A percentile compares a stretch with the other conserved stretches of the same genome.
These are phyloP conservation scores for Lenwebbia sp. DNA, from an alignment of 345 rosid genomes.

Conservation along the genomic window DNA sequence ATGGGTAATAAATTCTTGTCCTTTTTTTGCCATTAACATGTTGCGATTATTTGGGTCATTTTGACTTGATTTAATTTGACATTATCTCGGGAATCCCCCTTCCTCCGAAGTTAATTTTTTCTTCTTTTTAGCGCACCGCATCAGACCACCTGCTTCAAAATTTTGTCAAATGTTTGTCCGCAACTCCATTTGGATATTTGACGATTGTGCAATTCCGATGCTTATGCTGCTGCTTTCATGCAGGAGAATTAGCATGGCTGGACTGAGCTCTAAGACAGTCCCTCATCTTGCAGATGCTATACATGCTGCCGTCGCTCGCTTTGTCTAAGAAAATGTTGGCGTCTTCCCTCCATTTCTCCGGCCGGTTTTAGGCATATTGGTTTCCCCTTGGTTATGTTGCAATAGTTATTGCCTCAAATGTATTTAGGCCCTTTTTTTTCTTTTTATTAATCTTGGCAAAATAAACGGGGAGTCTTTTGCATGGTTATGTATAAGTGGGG, in stretches of 20 bases:
- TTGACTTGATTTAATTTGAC: neutral
- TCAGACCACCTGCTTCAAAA: neutral
- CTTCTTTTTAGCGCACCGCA: neutral
- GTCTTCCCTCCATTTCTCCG: neutral
- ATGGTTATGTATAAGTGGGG: neutral
- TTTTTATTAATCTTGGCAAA: neutral
- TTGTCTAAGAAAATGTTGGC: neutral
- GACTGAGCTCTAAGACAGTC: conserved; percentile 20
- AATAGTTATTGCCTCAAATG: neutral
- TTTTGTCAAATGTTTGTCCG: neutral
- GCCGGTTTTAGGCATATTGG: neutral
- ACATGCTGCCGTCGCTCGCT: conserved; percentile 16
- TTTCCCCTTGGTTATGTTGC: neutral
- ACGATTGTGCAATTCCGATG: neutral
- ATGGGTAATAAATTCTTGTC: conserved; percentile 37
- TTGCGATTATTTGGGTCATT: neutral
- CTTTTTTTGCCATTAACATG: neutral
- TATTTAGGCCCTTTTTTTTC: neutral
- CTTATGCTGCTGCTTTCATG: neutral
- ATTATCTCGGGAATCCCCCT: neutral
- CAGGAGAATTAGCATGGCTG: conserved; percentile 43
- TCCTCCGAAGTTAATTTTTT: neutral
- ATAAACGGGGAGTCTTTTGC: neutral
- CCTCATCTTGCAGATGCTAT: conserved; percentile 29
- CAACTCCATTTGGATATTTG: neutral